Percentiles rank a stretch among this genome's conserved stretches.
Conservation (phyloP, 1,284 basidiomycete genomes). For the Ceratobasidium sp. region DNA sequence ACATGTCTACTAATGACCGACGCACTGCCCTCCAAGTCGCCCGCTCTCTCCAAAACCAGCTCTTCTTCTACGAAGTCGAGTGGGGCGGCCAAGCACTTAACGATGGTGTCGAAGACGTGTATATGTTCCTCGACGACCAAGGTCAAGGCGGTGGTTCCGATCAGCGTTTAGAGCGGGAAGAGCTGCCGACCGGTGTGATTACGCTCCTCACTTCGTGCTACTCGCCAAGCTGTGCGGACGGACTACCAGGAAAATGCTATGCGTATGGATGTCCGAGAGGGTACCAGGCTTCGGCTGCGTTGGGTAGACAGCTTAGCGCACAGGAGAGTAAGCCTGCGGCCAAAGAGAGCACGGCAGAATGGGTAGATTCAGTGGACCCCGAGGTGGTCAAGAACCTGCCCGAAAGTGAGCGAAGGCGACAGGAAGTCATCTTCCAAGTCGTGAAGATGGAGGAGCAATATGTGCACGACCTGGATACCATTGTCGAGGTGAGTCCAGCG, state of each 20-base stretch:
- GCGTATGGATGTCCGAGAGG: constrained; percentile 74
- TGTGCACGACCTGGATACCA: constrained; percentile 82
- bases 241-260: constrained; percentile 63
- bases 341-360: constrained; percentile 62
- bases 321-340: constrained; percentile 17
- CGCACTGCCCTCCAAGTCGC: constrained; percentile 85
- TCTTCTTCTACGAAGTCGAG: constrained; percentile 97
- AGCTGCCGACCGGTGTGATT: constrained; percentile 84
- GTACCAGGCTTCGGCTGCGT: constrained; percentile 52
- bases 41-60: constrained; percentile 85
- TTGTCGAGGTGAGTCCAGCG: constrained; percentile 51
- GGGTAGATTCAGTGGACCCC: constrained; percentile 74
- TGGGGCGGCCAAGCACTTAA: constrained; percentile 86
- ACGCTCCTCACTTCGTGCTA: constrained; percentile 85
- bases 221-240: constrained; percentile 78
- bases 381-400: constrained; percentile 72
- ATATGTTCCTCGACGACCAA: constrained; percentile 92
- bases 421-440: constrained; percentile 89
- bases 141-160: constrained; percentile 54
- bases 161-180: constrained; percentile 62
- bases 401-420: constrained; percentile 80
- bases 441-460: constrained; percentile 92
- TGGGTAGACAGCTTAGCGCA: constrained; percentile 22
- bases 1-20: constrained; percentile 71
- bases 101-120: constrained; percentile 93